These are phyloP conservation scores for Berberis vulgaris DNA, from an alignment of 164 flowering plant species.

Conservation along the genomic window DNA sequence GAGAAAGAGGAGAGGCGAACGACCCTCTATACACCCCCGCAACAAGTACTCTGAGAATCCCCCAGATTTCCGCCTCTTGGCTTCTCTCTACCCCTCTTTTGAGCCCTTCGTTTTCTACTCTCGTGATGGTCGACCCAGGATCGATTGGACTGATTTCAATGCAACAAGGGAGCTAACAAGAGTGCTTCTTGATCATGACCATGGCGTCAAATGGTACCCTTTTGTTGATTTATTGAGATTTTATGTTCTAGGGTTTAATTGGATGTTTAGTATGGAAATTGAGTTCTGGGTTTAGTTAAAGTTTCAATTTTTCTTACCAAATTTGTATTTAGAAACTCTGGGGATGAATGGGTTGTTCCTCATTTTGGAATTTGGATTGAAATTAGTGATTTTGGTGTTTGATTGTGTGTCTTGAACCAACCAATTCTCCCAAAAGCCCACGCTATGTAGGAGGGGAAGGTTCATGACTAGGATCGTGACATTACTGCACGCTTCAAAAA, in stretches of 20 bases:
- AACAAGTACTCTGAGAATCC: constrained; percentile 71
- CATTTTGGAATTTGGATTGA: too few relatives aligned
- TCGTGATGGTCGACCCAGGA: constrained; percentile 49
- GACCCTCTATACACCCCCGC: constrained; percentile 61
- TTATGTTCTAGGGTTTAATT: background rate
- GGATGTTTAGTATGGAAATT: background rate
- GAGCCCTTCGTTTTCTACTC: constrained; percentile 57
- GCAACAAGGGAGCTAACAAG: constrained; percentile 92
- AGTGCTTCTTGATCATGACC: constrained; percentile 74
- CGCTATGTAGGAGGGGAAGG: too few relatives aligned
- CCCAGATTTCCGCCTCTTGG: constrained; percentile 65
- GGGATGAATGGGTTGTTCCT: too few relatives aligned
- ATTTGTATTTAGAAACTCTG: too few relatives aligned
- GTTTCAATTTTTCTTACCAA: background rate
- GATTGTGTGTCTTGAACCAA: too few relatives aligned
- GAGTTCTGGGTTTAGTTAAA: background rate
- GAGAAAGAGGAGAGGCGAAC: constrained; percentile 19
- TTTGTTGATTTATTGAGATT: background rate
- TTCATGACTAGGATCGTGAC: too few relatives aligned
- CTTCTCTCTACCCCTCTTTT: constrained; percentile 78
- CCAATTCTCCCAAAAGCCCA: too few relatives aligned
- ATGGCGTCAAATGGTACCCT: constrained; percentile 54
- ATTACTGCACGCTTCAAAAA: too few relatives aligned
- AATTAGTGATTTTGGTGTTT: too few relatives aligned
- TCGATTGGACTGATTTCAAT: constrained; percentile 93